A percentile compares a stretch with the other conserved stretches of the same genome.
These are phyloP conservation scores for Paulownia fortunei DNA, from an alignment of 257 asterid species.

Conservation along the genomic window DNA sequence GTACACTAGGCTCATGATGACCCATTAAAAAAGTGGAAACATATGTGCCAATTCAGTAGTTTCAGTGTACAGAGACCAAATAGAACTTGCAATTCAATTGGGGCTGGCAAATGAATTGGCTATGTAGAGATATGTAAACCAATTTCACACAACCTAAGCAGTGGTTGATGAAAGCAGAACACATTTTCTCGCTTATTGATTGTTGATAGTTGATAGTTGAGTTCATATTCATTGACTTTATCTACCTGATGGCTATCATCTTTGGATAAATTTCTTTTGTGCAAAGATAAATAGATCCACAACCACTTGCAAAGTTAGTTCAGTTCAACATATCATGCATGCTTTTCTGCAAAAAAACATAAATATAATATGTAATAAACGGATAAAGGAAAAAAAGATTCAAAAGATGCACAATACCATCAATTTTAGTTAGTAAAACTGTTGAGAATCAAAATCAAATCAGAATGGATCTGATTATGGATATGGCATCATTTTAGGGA, in stretches of 20 bases:
- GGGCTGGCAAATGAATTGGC: not conserved
- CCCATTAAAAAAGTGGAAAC: not conserved
- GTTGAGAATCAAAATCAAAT: no score
- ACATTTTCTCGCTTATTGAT: not conserved
- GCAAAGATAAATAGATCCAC: not conserved
- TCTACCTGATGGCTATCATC: not conserved
- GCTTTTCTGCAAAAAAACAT: not conserved
- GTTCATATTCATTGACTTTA: not conserved
- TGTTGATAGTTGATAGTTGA: not conserved
- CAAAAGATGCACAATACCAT: not conserved
- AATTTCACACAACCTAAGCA: not conserved
- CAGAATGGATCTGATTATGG: no score
- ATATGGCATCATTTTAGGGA: no score
- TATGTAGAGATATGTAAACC: not conserved
- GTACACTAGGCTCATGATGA: not conserved
- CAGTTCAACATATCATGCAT: not conserved
- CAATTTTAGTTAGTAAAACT: not conserved
- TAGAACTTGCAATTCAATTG: not conserved
- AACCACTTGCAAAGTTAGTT: slow-evolving; percentile 4
- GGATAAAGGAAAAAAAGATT: not conserved
- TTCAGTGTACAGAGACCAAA: not conserved
- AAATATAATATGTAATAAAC: not conserved
- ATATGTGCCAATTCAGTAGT: not conserved
- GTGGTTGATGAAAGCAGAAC: not conserved
- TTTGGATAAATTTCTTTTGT: not conserved